Percentiles rank a stretch among this genome's conserved stretches.
phyloP scores from a whole-genome alignment of 2,329 filamentous ascomycete genomes.

The Phialocephala subalpina region DNA sequence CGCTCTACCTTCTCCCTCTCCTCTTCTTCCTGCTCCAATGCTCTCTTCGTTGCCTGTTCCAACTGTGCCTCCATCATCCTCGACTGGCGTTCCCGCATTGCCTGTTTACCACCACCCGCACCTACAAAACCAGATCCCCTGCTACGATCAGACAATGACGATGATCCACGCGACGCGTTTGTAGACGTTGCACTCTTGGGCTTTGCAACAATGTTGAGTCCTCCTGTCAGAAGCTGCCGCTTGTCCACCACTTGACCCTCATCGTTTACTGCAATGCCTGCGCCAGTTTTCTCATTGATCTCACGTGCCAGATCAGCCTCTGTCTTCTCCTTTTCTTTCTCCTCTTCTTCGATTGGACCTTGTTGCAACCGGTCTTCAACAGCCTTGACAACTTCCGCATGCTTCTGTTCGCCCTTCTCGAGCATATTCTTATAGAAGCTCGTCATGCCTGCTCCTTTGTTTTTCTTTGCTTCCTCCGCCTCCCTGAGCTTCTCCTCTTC shows the following conservation, averaged over 20 bases:
- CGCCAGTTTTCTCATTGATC: slow-evolving; percentile 67
- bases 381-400: slow-evolving; percentile 74
- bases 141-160: slow-evolving; percentile 36
- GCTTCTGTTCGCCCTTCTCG: slow-evolving; percentile 72
- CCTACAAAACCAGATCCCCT: slow-evolving; percentile 50
- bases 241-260: slow-evolving; percentile 87
- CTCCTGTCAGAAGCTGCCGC: slow-evolving; percentile 78
- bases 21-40: slow-evolving; percentile 74
- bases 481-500: slow-evolving; percentile 74
- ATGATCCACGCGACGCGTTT: slow-evolving; percentile 27
- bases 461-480: slow-evolving; percentile 70
- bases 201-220: slow-evolving; percentile 75
- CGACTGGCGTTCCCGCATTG: slow-evolving; percentile 78
- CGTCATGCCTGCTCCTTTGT: slow-evolving; percentile 75
- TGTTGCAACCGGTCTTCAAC: slow-evolving; percentile 62
- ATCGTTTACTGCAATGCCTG: slow-evolving; percentile 75
- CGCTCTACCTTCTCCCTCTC: slow-evolving; percentile 67
- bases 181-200: slow-evolving; percentile 56
- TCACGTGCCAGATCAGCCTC: slow-evolving; percentile 73
- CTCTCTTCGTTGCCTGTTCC: slow-evolving; percentile 75
- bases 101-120: slow-evolving; percentile 63
- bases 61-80: slow-evolving; percentile 83
- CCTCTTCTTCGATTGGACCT: slow-evolving; percentile 48
- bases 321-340: slow-evolving; percentile 55
- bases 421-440: slow-evolving; percentile 81